Evolutionary conservation across 768 basidiomycete species (phyloP).

Genomic region (Mycena pura): DNA sequence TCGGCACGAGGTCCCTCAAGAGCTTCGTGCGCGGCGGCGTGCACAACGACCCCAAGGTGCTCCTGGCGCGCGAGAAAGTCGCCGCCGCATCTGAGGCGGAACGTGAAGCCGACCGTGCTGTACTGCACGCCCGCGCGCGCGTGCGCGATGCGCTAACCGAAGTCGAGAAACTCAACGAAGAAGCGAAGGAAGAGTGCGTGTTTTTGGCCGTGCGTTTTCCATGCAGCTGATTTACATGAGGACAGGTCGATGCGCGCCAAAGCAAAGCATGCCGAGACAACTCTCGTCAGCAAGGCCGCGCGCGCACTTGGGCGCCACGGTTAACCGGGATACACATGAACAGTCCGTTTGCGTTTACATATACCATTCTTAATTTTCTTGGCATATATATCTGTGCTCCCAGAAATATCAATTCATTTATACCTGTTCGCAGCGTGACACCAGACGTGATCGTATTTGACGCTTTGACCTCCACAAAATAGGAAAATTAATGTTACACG

Average conservation of each 20-base stretch:
- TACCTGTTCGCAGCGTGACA: no score
- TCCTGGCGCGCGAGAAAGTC: conserved; percentile 56
- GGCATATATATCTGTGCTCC: no score
- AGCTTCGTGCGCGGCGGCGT: neutral
- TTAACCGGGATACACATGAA: conserved; percentile 6
- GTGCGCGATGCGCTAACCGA: conserved; percentile 57
- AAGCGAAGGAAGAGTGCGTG: conserved; percentile 59
- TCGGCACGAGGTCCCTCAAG: neutral
- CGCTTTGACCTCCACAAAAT: no score
- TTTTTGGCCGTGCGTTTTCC: neutral
- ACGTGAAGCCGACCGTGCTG: conserved; percentile 57
- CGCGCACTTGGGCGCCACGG: conserved; percentile 54
- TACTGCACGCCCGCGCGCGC: conserved; percentile 50
- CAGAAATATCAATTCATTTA: no score
- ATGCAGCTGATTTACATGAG: neutral
- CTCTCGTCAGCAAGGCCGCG: conserved; percentile 55
- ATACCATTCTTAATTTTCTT: no score
- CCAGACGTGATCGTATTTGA: no score
- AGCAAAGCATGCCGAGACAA: conserved; percentile 59
- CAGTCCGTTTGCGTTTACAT: no score
- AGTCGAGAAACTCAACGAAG: conserved; percentile 55
- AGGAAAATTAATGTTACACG: no score
- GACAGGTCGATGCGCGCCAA: conserved; percentile 56
- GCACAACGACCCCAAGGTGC: conserved; percentile 51
- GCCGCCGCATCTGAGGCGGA: conserved; percentile 58